These are phyloP conservation scores for Populus davidiana DNA, from an alignment of 345 rosid species.

Conservation along the genomic window DNA sequence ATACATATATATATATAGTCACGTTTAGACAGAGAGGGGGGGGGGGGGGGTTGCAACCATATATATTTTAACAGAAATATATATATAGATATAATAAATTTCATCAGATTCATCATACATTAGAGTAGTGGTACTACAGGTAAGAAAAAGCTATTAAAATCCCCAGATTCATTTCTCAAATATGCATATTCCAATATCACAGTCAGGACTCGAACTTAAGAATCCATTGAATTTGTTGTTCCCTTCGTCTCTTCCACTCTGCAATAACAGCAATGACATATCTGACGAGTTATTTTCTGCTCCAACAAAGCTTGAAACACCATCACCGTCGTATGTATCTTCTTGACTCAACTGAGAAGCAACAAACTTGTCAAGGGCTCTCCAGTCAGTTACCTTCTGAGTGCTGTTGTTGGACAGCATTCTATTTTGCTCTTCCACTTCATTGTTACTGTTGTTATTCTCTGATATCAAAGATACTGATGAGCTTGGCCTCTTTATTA, in stretches of 20 bases:
- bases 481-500: slow-evolving; percentile 52
- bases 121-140: background rate
- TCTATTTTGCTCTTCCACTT: slow-evolving; percentile 32
- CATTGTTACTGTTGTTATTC: slow-evolving; percentile 25
- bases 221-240: slow-evolving; percentile 44
- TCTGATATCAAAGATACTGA: slow-evolving; percentile 33
- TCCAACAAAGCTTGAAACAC: slow-evolving; percentile 31
- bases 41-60: slow-evolving; percentile 1
- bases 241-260: slow-evolving; percentile 43
- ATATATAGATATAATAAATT: background rate
- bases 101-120: slow-evolving; percentile 19
- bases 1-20: background rate
- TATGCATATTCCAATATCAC: slow-evolving; percentile 54
- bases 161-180: slow-evolving; percentile 42
- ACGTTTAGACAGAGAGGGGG: background rate
- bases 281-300: slow-evolving; percentile 22
- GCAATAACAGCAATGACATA: slow-evolving; percentile 38
- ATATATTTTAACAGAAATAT: slow-evolving; percentile 28
- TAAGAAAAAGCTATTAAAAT: slow-evolving; percentile 5
- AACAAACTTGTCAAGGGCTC: slow-evolving; percentile 80
- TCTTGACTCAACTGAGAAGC: slow-evolving; percentile 91
- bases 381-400: slow-evolving; percentile 73
- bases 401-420: slow-evolving; percentile 16
- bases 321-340: slow-evolving; percentile 36
- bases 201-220: slow-evolving; percentile 41